Base-by-base conservation (phyloP, 345 rosid genomes). In the Barbarea vulgaris region DNA sequence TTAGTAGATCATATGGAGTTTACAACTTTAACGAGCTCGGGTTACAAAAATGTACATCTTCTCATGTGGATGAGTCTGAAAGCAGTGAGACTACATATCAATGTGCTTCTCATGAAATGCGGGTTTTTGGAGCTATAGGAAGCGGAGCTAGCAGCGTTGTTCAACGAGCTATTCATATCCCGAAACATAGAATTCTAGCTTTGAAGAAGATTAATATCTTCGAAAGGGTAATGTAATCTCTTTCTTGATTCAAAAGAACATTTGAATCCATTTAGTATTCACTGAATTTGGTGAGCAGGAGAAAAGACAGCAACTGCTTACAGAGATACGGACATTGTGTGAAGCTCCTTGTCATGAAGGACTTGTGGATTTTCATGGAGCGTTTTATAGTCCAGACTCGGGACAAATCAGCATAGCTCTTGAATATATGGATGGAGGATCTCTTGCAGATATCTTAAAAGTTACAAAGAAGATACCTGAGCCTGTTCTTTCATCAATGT, bases 81-180 rank as follows among this genome's bases (percentile, higher is more conserved):
- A 83, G 74, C 21, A 70, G 77, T 0, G 96, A 91, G 81, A 94
- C 87, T 48, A 91, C 92, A 0, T 94, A 88, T 75, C 84, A 79
- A 53, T 91, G 97, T 85, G 98, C 97, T 62, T 94, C 98, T 7
- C 82, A 85, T 55, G 98, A 94, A 82, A 94, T 94, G 98, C 81
- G 91, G 68, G 80, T 86, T 69, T 94, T 87, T 62, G 98, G 98
- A 70, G 90, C 97, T 55, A 94, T 94, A 54, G 97, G 98, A 24
- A 91, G 91, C 58, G 97, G 97, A 46, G 98, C 98, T 22, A 94
- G 98, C 80, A 94, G 98, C 44, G 95, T 94, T 67, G 98, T 94
- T 78, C 98, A 87, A 82, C 88, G 98, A 75, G 98, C 97, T 72
- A 84, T 94, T 69, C 98, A 91, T 79, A 85, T 94, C 50, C 98